Evolutionary conservation across 805 yeast species (phyloP), one percentile per base, ranked within the genome.

Genomic region (Candida nanaspora): DNA sequence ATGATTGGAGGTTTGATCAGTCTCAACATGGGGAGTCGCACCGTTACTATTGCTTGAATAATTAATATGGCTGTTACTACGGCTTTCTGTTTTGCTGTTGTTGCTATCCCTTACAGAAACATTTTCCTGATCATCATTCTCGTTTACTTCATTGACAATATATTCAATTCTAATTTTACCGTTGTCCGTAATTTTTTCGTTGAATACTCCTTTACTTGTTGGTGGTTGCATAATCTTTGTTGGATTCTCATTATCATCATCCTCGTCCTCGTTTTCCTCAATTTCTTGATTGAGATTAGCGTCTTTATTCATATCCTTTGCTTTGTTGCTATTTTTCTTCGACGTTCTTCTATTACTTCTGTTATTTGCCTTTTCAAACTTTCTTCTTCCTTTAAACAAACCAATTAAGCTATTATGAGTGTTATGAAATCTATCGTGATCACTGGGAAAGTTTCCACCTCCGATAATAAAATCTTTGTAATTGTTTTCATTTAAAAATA

Each of bases 81-180:
- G 15, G 19, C 34, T 31, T 11, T 9, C 34, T n/a, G n/a, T n/a
- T n/a, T n/a, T n/a, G n/a, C n/a, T n/a, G n/a, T n/a, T n/a, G n/a
- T n/a, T n/a, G n/a, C n/a, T n/a, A n/a, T n/a, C n/a, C n/a, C n/a
- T n/a, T n/a, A n/a, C n/a, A n/a, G n/a, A n/a, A n/a, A n/a, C n/a
- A n/a, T 8, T 27, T 31, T 9, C 35, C 28, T 7, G 16, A 18
- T 16, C 22, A 18, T 28, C 37, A 9, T 30, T 31, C 8, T 35
- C 46, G 32, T 61, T 63, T 21, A 51, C 50, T 5, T 41, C 39
- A 39, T 63, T 62, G 15, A 62, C 62, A 25, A 62, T 62, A 46
- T 56, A 68, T 42, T 72, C 74, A 37, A 74, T 73, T 37, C 68
- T 59, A 41, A 74, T 69, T 39, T 67, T 66, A 27, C 79, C 80